These are phyloP conservation scores for Amborella trichopoda DNA, from an alignment of 164 flowering plant genomes.

Conservation along the genomic window DNA sequence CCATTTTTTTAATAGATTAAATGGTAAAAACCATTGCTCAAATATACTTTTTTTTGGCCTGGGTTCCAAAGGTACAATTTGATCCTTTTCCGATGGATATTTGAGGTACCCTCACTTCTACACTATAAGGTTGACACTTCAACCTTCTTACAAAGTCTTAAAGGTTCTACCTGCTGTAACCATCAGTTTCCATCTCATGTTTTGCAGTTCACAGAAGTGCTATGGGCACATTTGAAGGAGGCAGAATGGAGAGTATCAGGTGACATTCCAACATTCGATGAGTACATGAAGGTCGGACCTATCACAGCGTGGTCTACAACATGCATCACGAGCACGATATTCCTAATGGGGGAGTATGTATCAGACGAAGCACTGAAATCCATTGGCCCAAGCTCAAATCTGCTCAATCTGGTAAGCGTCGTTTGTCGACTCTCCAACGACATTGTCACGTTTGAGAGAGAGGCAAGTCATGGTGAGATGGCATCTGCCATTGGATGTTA, in stretches of 20 bases:
- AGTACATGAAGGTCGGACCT: not conserved
- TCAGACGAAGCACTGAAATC: not conserved
- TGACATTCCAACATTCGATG: not conserved
- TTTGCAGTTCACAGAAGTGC: not conserved
- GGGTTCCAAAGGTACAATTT: not conserved
- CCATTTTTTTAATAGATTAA: too few relatives aligned
- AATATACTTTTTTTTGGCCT: not conserved
- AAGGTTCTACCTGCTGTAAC: not conserved
- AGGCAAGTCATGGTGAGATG: conserved; percentile 3
- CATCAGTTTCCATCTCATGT: not conserved
- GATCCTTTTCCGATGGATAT: conserved; percentile 1
- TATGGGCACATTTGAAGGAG: not conserved
- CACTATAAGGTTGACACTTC: not conserved
- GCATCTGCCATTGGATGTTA: not conserved
- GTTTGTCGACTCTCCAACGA: conserved; percentile 1
- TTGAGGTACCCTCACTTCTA: not conserved
- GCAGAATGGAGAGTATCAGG: not conserved
- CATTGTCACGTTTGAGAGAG: not conserved
- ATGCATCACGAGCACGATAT: not conserved
- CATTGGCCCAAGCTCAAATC: not conserved
- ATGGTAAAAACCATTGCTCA: too few relatives aligned
- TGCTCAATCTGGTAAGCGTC: not conserved
- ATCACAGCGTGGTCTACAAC: not conserved
- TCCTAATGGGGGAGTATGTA: not conserved
- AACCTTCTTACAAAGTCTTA: not conserved